phyloP scores from a whole-genome alignment of 75 land plant genomes.

The Adiantum capillusveneris region DNA sequence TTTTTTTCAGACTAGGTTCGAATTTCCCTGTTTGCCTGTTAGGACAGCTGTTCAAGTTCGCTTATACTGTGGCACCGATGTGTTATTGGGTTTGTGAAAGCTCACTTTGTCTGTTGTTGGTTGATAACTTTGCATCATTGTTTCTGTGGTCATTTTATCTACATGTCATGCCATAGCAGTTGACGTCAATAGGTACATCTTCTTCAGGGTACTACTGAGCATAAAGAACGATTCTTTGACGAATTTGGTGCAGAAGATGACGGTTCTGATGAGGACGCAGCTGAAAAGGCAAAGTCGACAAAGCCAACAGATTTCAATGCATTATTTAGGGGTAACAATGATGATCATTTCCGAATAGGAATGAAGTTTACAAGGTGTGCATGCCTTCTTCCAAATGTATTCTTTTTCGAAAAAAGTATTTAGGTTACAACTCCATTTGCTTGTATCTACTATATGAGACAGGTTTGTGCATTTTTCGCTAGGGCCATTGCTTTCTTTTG shows the following conservation, averaged over 20 bases:
- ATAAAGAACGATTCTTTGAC: conserved; percentile 52
- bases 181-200: not conserved
- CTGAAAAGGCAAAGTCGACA: conserved; percentile 26
- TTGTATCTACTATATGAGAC: not conserved
- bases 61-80: too few relatives aligned
- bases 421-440: too few relatives aligned
- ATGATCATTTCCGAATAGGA: conserved; percentile 84
- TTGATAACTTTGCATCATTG: not conserved
- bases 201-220: conserved; percentile 60
- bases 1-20: too few relatives aligned
- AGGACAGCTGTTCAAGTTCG: too few relatives aligned
- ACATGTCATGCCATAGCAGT: not conserved
- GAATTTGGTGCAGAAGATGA: conserved; percentile 66
- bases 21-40: too few relatives aligned
- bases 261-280: conserved; percentile 25
- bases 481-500: too few relatives aligned
- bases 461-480: not conserved
- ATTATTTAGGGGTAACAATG: conserved; percentile 74
- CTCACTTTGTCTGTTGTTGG: too few relatives aligned
- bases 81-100: too few relatives aligned
- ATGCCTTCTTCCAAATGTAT: too few relatives aligned
- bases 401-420: too few relatives aligned
- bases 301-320: conserved; percentile 75
- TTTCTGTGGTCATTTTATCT: not conserved
- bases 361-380: conserved; percentile 78